A percentile compares a stretch with the other conserved stretches of the same genome.
Conservation (phyloP, 2,329 filamentous ascomycete genomes). For the Fusarium sp. region DNA sequence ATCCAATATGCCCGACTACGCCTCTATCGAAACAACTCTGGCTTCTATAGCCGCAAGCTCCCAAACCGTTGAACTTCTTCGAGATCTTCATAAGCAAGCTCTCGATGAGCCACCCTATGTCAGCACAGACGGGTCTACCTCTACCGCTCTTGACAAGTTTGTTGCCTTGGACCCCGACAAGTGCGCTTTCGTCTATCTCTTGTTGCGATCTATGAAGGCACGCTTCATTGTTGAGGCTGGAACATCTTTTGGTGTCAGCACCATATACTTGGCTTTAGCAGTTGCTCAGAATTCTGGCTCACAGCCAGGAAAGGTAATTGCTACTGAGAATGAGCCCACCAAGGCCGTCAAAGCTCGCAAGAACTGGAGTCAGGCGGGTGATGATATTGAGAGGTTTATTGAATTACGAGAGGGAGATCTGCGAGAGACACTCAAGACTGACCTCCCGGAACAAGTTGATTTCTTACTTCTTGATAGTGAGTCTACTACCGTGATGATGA, state of each 20-base stretch:
- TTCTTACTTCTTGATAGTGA: conserved; percentile 72
- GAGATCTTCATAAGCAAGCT: conserved; percentile 50
- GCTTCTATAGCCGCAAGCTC: conserved; percentile 49
- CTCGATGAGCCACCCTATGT: conserved; percentile 50
- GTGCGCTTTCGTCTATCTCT: conserved; percentile 67
- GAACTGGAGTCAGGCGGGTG: conserved; percentile 66
- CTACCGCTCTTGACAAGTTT: conserved; percentile 63
- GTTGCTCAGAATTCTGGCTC: conserved; percentile 61
- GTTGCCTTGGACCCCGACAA: conserved; percentile 72
- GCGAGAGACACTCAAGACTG: conserved; percentile 63
- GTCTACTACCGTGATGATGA: conserved; percentile 44
- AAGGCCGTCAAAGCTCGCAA: conserved; percentile 66
- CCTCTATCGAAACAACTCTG: conserved; percentile 49
- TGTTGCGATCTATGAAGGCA: conserved; percentile 63
- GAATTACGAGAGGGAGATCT: conserved; percentile 71
- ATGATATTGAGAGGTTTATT: conserved; percentile 63
- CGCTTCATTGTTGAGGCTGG: conserved; percentile 70
- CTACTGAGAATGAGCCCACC: conserved; percentile 68
- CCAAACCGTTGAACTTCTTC: conserved; percentile 47
- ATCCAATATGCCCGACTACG: conserved; percentile 33
- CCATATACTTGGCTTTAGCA: conserved; percentile 72
- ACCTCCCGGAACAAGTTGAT: conserved; percentile 64
- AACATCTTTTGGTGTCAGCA: conserved; percentile 72
- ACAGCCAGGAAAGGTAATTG: conserved; percentile 61
- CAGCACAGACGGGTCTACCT: conserved; percentile 44